These are phyloP conservation scores for Ceratobasidium sp. DNA, from an alignment of 1,284 basidiomycete species.

Conservation along the genomic window DNA sequence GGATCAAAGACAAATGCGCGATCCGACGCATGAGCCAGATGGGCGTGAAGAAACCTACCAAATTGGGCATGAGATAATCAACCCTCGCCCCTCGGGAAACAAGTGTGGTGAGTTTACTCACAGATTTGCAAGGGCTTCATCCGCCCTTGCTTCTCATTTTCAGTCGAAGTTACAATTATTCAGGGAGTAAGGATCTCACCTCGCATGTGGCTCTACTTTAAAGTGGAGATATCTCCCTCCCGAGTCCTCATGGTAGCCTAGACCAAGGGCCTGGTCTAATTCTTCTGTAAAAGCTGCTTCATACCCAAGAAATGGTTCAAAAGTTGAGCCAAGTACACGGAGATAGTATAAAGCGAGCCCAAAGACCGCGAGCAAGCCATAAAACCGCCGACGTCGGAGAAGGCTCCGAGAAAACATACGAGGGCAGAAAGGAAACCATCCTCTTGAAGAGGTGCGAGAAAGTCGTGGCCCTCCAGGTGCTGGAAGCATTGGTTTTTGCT, in stretches of 20 bases:
- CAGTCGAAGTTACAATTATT: neutral
- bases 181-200: conserved; percentile 5
- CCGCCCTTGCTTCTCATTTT: conserved; percentile 33
- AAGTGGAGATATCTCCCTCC: conserved; percentile 32
- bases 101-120: neutral
- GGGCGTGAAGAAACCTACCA: conserved; percentile 31
- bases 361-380: conserved; percentile 30
- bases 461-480: conserved; percentile 27
- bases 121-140: conserved; percentile 38
- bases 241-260: neutral
- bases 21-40: conserved; percentile 29
- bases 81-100: no score
- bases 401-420: conserved; percentile 42
- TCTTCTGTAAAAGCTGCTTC: conserved; percentile 21
- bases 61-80: neutral
- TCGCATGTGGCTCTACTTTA: conserved; percentile 25
- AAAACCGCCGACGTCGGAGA: conserved; percentile 40
- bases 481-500: conserved; percentile 35
- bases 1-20: conserved; percentile 39
- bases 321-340: conserved; percentile 7
- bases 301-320: conserved; percentile 24
- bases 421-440: conserved; percentile 1
- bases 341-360: conserved; percentile 37
- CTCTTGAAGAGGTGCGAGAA: neutral
- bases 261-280: neutral